Evolutionary conservation across 169 alveolate genomes (phyloP).

Genomic region (Plasmodium inui): DNA sequence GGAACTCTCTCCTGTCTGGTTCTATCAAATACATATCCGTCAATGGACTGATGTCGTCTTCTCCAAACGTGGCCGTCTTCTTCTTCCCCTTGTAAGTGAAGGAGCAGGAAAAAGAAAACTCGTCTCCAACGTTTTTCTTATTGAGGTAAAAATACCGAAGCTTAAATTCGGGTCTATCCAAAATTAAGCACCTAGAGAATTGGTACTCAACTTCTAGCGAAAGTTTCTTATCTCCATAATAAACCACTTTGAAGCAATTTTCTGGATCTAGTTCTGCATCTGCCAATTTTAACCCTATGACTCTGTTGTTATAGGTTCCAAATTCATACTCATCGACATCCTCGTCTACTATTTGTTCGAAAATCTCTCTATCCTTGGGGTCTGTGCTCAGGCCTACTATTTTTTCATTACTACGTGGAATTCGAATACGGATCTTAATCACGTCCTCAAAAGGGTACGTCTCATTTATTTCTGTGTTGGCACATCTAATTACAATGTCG

Average conservation of each 20-base stretch:
- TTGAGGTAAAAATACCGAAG: conserved; percentile 13
- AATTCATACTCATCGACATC: conserved; percentile 9
- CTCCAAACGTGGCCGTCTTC: conserved; percentile 24
- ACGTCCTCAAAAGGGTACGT: conserved; percentile 38
- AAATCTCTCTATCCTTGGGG: conserved; percentile 2
- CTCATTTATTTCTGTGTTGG: conserved; percentile 26
- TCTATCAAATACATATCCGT: neutral
- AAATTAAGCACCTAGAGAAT: conserved; percentile 14
- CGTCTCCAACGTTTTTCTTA: conserved; percentile 7
- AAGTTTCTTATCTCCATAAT: conserved; percentile 5
- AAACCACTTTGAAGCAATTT: conserved; percentile 30
- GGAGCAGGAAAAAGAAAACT: conserved; percentile 2
- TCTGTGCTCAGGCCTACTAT: conserved; percentile 31
- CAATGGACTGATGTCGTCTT: neutral
- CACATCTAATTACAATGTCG: conserved; percentile 19
- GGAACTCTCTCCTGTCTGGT: neutral
- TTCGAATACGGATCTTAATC: conserved; percentile 7
- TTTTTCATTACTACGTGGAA: conserved; percentile 7
- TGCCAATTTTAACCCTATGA: conserved; percentile 26
- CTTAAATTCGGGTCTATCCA: conserved; percentile 34
- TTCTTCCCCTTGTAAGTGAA: conserved; percentile 24
- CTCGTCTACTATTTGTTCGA: conserved; percentile 31
- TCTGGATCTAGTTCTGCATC: conserved; percentile 48
- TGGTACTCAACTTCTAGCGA: conserved; percentile 9
- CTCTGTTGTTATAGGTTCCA: neutral